phyloP scores from a whole-genome alignment of 2,329 filamentous ascomycete species.

The Paraphoma chrysanthemicola region DNA sequence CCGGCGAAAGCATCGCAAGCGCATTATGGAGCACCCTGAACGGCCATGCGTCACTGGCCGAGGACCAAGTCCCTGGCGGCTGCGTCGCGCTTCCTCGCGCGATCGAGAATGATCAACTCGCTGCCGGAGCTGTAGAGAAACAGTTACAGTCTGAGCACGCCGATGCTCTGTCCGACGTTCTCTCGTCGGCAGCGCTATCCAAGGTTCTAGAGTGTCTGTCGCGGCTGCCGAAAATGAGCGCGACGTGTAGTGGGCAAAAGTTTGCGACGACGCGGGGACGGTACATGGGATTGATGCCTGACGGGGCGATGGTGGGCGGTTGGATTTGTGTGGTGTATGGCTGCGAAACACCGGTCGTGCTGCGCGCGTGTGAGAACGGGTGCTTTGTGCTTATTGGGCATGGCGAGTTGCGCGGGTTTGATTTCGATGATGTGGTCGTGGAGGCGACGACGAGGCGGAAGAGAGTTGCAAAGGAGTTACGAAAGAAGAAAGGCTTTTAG shows the following conservation, averaged over 20 bases:
- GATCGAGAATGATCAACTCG: background rate
- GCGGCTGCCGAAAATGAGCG: background rate
- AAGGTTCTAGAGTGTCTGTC: background rate
- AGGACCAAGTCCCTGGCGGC: background rate
- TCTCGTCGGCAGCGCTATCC: background rate
- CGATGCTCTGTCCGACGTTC: slow-evolving; percentile 1
- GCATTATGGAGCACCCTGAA: background rate
- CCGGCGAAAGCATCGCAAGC: background rate
- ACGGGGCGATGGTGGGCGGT: slow-evolving; percentile 2
- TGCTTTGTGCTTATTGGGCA: slow-evolving; percentile 3
- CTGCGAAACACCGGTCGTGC: slow-evolving; percentile 2
- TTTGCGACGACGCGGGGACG: slow-evolving; percentile 1
- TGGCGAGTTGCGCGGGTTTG: slow-evolving; percentile 1
- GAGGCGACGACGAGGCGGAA: background rate
- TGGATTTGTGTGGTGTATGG: slow-evolving; percentile 7
- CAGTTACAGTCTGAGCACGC: background rate
- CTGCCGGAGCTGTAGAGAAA: background rate
- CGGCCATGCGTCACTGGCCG: background rate
- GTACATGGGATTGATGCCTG: slow-evolving; percentile 5
- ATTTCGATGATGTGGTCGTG: slow-evolving; percentile 8
- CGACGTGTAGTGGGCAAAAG: background rate
- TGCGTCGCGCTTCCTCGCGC: no score
- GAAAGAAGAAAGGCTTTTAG: background rate
- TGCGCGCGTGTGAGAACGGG: background rate
- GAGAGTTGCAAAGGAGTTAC: background rate